Evolutionary conservation across 495 filamentous ascomycete genomes (phyloP).

Genomic region (Aeminium ludgeri): DNA sequence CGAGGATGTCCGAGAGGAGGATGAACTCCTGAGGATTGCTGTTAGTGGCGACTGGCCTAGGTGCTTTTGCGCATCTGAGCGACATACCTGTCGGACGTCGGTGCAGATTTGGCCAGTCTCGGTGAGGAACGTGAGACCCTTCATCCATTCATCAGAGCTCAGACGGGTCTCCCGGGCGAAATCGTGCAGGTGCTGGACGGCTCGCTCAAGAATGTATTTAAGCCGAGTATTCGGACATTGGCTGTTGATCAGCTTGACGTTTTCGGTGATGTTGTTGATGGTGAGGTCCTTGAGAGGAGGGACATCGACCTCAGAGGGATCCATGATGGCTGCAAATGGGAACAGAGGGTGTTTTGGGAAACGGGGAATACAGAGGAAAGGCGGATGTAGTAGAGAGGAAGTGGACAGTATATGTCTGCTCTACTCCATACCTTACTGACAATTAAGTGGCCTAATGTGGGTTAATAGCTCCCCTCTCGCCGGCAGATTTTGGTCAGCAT

Average conservation of each 20-base stretch:
- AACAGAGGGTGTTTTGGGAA: too few species aligned
- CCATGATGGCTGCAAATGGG: too few species aligned
- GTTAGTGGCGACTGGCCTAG: neutral
- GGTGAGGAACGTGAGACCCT: slow-evolving; percentile 26
- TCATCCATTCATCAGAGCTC: slow-evolving; percentile 28
- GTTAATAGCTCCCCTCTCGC: too few species aligned
- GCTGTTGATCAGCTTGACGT: slow-evolving; percentile 28
- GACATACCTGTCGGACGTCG: slow-evolving; percentile 26
- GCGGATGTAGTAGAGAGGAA: too few species aligned
- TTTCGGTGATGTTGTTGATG: slow-evolving; percentile 31
- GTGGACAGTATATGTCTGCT: too few species aligned
- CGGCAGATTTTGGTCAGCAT: too few species aligned
- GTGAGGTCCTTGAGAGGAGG: slow-evolving; percentile 28
- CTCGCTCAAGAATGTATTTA: slow-evolving; percentile 26
- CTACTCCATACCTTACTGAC: too few species aligned
- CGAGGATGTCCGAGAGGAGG: slow-evolving; percentile 79
- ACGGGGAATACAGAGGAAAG: too few species aligned
- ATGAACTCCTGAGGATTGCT: slow-evolving; percentile 58
- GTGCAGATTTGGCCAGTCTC: slow-evolving; percentile 27
- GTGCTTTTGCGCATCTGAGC: too few species aligned
- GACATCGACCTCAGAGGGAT: slow-evolving; percentile 19
- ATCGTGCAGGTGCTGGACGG: slow-evolving; percentile 28
- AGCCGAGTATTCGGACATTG: slow-evolving; percentile 21
- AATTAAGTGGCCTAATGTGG: too few species aligned
- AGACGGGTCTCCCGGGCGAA: slow-evolving; percentile 28